Conservation (phyloP, 768 basidiomycete genomes). For the Auricularia auricula-judae region DNA sequence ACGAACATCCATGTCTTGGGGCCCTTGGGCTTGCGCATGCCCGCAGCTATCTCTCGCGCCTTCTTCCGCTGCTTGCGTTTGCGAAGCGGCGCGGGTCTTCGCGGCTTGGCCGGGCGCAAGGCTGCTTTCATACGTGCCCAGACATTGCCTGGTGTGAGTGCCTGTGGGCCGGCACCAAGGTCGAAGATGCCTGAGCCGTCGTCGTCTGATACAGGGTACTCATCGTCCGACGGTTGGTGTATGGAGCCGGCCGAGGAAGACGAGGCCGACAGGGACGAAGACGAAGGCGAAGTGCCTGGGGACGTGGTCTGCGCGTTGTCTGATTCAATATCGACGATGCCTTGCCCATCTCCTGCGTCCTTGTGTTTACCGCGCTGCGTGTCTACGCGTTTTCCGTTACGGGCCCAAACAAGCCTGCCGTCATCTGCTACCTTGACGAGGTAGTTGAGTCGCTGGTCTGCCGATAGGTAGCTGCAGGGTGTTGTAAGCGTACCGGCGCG, state of each 20-base stretch:
- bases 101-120: background rate
- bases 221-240: background rate
- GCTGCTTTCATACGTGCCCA: background rate
- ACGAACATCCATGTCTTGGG: constrained; percentile 2
- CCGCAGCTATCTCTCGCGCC: background rate
- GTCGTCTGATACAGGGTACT: background rate
- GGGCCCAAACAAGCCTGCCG: constrained; percentile 48
- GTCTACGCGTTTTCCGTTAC: constrained; percentile 46
- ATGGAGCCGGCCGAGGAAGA: too few species aligned
- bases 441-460: constrained; percentile 55
- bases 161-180: background rate
- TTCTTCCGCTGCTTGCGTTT: background rate
- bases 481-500: constrained; percentile 18
- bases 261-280: background rate
- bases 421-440: constrained; percentile 42
- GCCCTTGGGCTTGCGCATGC: background rate
- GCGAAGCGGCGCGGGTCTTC: background rate
- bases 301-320: background rate
- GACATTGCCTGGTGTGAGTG: background rate
- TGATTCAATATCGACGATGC: constrained; percentile 26
- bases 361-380: constrained; percentile 52
- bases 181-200: background rate
- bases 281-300: background rate
- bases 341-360: constrained; percentile 44
- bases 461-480: constrained; percentile 39